Evolutionary conservation across 768 basidiomycete species (phyloP).

Genomic region (Mycena albidolilacea): DNA sequence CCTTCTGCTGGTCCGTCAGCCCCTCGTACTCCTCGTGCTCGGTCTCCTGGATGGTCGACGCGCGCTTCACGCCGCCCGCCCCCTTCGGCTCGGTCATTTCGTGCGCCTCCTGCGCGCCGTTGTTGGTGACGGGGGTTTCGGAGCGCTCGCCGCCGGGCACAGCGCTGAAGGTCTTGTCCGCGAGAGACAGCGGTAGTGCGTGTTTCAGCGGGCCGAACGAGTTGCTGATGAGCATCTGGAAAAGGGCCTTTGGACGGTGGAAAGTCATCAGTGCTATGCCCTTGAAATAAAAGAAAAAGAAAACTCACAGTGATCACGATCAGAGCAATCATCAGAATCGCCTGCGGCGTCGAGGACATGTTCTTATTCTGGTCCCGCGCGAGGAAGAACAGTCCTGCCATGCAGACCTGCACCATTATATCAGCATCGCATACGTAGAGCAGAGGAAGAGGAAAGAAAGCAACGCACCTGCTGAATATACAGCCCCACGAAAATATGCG

Average conservation of each 20-base stretch:
- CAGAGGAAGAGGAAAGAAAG: not conserved
- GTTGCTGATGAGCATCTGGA: slow-evolving; percentile 79
- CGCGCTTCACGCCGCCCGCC: slow-evolving; percentile 16
- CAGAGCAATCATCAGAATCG: slow-evolving; percentile 87
- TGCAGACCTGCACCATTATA: slow-evolving; percentile 62
- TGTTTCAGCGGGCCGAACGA: slow-evolving; percentile 86
- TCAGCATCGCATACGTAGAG: not conserved
- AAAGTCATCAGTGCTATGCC: not conserved
- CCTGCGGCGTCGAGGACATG: slow-evolving; percentile 78
- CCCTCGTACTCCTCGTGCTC: slow-evolving; percentile 33
- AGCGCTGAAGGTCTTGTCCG: slow-evolving; percentile 73
- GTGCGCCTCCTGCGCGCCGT: slow-evolving; percentile 30
- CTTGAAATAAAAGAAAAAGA: not conserved
- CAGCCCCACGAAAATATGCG: slow-evolving; percentile 93
- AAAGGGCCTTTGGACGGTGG: slow-evolving; percentile 66
- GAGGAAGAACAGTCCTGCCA: slow-evolving; percentile 93
- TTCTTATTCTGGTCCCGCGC: slow-evolving; percentile 68
- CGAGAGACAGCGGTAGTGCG: slow-evolving; percentile 84
- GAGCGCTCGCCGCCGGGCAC: slow-evolving; percentile 11
- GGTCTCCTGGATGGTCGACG: slow-evolving; percentile 6
- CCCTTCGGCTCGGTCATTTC: slow-evolving; percentile 31
- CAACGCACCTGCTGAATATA: slow-evolving; percentile 81
- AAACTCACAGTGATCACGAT: slow-evolving; percentile 85
- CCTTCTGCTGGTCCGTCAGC: slow-evolving; percentile 24
- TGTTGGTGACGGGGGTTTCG: slow-evolving; percentile 18